Evolutionary conservation across 768 basidiomycete species (phyloP), one percentile per base, ranked within the genome.

Genomic region (Suillus tomentosus): DNA sequence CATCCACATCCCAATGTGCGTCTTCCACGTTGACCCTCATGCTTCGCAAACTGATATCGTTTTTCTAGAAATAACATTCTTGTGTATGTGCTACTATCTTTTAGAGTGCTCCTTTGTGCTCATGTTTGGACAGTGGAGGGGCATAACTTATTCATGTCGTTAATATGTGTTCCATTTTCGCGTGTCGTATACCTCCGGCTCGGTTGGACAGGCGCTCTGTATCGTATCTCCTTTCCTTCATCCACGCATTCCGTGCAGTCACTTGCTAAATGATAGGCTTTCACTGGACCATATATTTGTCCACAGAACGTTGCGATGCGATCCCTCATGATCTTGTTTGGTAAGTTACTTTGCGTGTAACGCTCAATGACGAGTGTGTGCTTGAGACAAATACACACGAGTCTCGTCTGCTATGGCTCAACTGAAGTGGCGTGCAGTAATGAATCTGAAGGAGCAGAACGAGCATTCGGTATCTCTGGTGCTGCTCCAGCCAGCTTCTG

Each of bases 1-100:
- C 68, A 95, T 99, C 71, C 95, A 98, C 79, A 97, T 96, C 78
- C 95, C 96, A 71, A 96, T 97, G 95, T 96, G 95, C 87, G 37
- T 43, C 64, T 19, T 61, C 45, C 61, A 45, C 59, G 47, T 37
- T 50, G 39, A 55, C 19, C 24, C n/a, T 58, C 58, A 14, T 53
- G 53, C 62, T 9, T 10, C 57, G 62, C 66, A 70, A 60, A 73
- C 69, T 69, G 27, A 68, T 57, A 8, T 40, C 15, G 3, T 27
- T 39, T 37, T 62, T 63, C 15, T 72, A 96, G 95, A 85, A 97
- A 96, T 81, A 96, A 97, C 77, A 97, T 97, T 71, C 86, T 97
- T 67, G 95, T 97, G 95, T 97, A 85, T 72, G 95, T 94, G 56
- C 36, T 31, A 42, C 61, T 42, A 5, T 54, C 40, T 51, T 60